A percentile compares a stretch with the other conserved stretches of the same genome.
Conservation (phyloP, 805 yeast genomes). For the Candida koratica region DNA sequence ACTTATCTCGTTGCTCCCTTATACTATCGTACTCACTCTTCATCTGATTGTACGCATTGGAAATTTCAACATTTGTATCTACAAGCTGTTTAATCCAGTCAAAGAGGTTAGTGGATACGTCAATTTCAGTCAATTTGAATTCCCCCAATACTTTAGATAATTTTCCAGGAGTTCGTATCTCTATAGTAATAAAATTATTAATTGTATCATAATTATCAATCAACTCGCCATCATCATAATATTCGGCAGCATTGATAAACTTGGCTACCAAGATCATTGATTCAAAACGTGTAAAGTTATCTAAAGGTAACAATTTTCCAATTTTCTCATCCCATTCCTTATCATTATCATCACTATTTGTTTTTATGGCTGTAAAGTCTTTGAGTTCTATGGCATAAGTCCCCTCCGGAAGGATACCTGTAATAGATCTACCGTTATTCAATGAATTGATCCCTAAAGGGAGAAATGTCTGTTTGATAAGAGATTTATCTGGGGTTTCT, state of each 20-base stretch:
- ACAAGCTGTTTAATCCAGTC: constrained; percentile 9
- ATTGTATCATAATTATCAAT: constrained; percentile 22
- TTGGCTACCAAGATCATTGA: constrained; percentile 11
- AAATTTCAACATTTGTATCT: constrained; percentile 7
- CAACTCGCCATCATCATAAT: constrained; percentile 22
- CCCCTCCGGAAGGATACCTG: constrained; percentile 14
- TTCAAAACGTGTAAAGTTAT: not conserved
- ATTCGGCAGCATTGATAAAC: constrained; percentile 22
- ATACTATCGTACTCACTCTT: constrained; percentile 4
- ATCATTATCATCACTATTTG: constrained; percentile 8
- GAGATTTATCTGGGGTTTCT: constrained; percentile 9
- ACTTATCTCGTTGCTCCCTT: constrained; percentile 9
- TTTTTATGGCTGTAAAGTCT: constrained; percentile 3
- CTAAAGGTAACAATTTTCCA: constrained; percentile 20
- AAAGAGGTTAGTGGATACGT: constrained; percentile 12
- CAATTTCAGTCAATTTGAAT: constrained; percentile 18
- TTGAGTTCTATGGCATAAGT: constrained; percentile 5
- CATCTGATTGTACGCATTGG: not conserved
- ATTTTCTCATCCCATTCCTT: constrained; percentile 19
- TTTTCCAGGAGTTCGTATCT: constrained; percentile 21
- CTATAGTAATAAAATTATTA: constrained; percentile 17
- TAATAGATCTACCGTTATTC: constrained; percentile 5
- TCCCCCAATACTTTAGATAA: constrained; percentile 27
- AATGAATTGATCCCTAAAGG: constrained; percentile 4
- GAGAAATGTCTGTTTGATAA: constrained; percentile 10